Conservation (phyloP, 1,284 basidiomycete species). For the Leccinum brunneo-olivaceum region DNA sequence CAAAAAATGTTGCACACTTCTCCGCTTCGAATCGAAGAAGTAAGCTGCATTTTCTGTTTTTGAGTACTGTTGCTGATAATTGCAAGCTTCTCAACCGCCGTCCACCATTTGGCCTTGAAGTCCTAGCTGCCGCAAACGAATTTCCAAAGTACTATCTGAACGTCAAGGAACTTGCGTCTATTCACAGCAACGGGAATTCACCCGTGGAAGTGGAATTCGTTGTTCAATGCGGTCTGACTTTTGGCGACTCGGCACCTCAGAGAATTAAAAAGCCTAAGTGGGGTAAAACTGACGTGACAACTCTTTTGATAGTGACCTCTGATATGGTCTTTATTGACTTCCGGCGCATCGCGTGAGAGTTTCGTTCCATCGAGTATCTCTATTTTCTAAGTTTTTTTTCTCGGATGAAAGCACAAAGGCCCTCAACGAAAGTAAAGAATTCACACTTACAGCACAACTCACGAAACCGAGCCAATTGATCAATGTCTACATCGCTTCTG, state of each 20-base stretch:
- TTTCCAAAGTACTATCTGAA: constrained; percentile 57
- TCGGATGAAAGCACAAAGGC: constrained; percentile 53
- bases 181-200: constrained; percentile 37
- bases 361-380: neutral
- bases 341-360: constrained; percentile 61
- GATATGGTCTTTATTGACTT: constrained; percentile 70
- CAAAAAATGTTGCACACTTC: constrained; percentile 48
- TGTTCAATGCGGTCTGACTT: constrained; percentile 49
- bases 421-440: constrained; percentile 50
- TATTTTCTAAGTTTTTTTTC: too few relatives aligned
- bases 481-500: constrained; percentile 57
- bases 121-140: constrained; percentile 53
- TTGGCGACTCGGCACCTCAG: constrained; percentile 21
- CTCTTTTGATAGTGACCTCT: constrained; percentile 66
- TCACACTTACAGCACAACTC: constrained; percentile 50
- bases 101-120: constrained; percentile 63
- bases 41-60: constrained; percentile 26
- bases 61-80: constrained; percentile 4
- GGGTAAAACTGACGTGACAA: constrained; percentile 51
- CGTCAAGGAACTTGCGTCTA: constrained; percentile 41
- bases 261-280: constrained; percentile 43
- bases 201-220: constrained; percentile 57
- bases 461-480: constrained; percentile 72
- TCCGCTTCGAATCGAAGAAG: constrained; percentile 56
- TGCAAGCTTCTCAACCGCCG: constrained; percentile 66